A percentile compares a stretch with the other conserved stretches of the same genome.
phyloP scores from a whole-genome alignment of 164 flowering plant genomes.

The Saururus chinensis region DNA sequence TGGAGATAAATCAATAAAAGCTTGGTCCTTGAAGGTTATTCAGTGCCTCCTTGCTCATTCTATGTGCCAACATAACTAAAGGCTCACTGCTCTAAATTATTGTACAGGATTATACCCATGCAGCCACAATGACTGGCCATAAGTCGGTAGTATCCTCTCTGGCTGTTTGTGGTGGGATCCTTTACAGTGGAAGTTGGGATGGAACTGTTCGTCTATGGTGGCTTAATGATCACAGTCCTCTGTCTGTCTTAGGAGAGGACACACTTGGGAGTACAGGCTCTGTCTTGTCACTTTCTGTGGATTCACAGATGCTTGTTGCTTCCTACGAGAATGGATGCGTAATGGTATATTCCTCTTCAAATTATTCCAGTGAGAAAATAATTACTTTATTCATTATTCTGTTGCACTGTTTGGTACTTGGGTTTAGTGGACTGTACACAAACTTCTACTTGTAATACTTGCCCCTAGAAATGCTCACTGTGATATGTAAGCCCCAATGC shows the following conservation, averaged over 20 bases:
- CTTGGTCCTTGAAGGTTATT: conserved; percentile 73
- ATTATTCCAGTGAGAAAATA: not conserved
- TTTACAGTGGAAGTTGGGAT: conserved; percentile 99
- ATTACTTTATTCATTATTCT: too few species aligned
- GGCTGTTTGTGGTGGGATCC: conserved; percentile 50
- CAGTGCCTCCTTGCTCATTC: not conserved
- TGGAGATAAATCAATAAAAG: conserved; percentile 83
- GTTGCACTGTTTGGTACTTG: too few species aligned
- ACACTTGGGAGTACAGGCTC: conserved; percentile 36
- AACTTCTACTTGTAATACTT: too few species aligned
- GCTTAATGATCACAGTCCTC: conserved; percentile 66
- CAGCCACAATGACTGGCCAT: conserved; percentile 75
- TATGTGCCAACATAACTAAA: not conserved
- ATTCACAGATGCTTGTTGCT: conserved; percentile 37
- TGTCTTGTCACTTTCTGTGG: conserved; percentile 50
- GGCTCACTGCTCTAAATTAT: not conserved
- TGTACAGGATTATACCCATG: conserved; percentile 58
- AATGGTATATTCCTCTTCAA: conserved; percentile 34
- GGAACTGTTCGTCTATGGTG: conserved; percentile 88
- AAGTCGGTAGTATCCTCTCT: conserved; percentile 76
- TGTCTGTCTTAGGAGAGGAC: conserved; percentile 70
- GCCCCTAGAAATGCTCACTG: too few species aligned
- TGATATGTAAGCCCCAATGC: too few species aligned
- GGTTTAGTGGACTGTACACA: too few species aligned
- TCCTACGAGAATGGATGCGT: conserved; percentile 65